These are phyloP conservation scores for Boletus fagicola DNA, from an alignment of 768 basidiomycete species.

Conservation along the genomic window DNA sequence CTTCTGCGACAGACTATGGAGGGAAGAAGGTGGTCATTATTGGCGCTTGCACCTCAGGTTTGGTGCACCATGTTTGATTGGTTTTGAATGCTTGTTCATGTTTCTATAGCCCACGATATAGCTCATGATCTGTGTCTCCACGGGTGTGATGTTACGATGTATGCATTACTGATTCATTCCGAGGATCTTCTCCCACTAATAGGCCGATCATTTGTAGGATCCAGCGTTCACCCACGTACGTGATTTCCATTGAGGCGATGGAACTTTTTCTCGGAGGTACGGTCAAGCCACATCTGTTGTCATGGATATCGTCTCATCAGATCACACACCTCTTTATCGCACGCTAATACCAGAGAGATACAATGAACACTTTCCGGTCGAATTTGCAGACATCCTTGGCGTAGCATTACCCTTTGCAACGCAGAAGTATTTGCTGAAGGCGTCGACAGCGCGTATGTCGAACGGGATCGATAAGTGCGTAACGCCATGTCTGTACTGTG, in stretches of 20 bases:
- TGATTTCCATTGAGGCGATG: slow-evolving; percentile 18
- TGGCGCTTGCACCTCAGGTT: slow-evolving; percentile 62
- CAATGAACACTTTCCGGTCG: slow-evolving; percentile 26
- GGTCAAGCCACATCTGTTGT: background rate
- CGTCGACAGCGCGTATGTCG: slow-evolving; percentile 1
- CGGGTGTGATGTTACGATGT: slow-evolving; percentile 32
- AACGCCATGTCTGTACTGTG: background rate
- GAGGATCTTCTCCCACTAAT: slow-evolving; percentile 27
- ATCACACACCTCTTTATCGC: background rate
- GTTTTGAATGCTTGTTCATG: background rate
- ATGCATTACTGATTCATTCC: slow-evolving; percentile 11
- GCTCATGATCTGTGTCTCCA: slow-evolving; percentile 33
- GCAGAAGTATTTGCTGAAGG: slow-evolving; percentile 13
- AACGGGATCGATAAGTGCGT: slow-evolving; percentile 26
- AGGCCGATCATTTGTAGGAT: slow-evolving; percentile 10
- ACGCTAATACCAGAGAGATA: slow-evolving; percentile 19
- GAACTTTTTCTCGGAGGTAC: slow-evolving; percentile 18
- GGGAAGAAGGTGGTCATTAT: slow-evolving; percentile 67
- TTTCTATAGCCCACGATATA: slow-evolving; percentile 38
- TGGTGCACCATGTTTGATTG: slow-evolving; percentile 1
- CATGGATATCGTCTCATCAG: background rate
- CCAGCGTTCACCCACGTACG: slow-evolving; percentile 32
- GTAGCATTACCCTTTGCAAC: slow-evolving; percentile 24
- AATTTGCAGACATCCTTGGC: slow-evolving; percentile 27
- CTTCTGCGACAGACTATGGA: slow-evolving; percentile 41